Evolutionary conservation across 1,284 basidiomycete genomes (phyloP).

Genomic region (Naganishia cerealis): DNA sequence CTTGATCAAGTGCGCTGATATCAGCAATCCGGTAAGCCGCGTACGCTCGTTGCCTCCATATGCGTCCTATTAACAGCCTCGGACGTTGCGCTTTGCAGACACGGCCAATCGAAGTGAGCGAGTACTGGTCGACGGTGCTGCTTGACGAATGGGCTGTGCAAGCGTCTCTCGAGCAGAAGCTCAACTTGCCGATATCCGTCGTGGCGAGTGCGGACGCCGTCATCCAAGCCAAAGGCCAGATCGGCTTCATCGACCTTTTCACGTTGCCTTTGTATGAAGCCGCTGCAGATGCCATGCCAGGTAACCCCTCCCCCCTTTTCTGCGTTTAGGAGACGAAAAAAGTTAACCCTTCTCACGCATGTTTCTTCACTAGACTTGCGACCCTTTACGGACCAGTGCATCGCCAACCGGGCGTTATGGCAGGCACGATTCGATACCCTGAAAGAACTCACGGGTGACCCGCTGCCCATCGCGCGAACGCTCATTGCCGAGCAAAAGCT

Average conservation of each 20-base stretch:
- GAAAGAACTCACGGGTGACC: conserved; percentile 5
- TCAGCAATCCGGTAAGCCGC: conserved; percentile 82
- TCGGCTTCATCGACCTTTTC: conserved; percentile 83
- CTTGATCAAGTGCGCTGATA: conserved; percentile 92
- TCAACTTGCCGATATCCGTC: conserved; percentile 71
- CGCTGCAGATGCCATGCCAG: conserved; percentile 69
- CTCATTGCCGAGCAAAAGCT: not conserved
- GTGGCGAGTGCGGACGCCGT: conserved; percentile 64
- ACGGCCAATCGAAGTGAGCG: conserved; percentile 82
- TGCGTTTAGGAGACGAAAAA: not conserved
- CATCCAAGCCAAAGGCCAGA: conserved; percentile 75
- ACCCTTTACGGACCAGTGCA: conserved; percentile 64
- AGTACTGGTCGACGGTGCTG: conserved; percentile 84
- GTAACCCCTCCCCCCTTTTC: conserved; percentile 57
- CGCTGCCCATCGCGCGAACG: conserved; percentile 7
- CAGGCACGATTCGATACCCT: conserved; percentile 56
- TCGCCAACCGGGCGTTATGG: conserved; percentile 68
- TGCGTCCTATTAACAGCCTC: not conserved
- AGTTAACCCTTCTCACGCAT: conserved; percentile 4
- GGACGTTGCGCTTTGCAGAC: conserved; percentile 59
- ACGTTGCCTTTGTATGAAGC: conserved; percentile 78
- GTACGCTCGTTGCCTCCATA: conserved; percentile 11
- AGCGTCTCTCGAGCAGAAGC: conserved; percentile 72
- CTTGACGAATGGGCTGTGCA: conserved; percentile 87
- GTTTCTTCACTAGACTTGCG: conserved; percentile 60